Base-by-base conservation (phyloP, 768 basidiomycete species). In the Tricholoma sp. region DNA sequence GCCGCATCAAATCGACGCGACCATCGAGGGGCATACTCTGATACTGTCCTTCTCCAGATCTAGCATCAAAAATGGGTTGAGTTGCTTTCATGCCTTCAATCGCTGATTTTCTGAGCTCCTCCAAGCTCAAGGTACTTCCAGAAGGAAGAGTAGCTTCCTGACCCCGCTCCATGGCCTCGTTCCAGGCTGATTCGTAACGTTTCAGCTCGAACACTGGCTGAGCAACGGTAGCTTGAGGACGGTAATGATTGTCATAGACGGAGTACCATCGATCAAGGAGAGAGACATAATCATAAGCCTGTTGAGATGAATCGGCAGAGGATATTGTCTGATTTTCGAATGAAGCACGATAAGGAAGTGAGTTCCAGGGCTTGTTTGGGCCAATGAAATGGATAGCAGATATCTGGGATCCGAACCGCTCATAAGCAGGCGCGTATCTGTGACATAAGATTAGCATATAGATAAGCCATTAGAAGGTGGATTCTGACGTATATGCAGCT, bases 401-500 rank as follows among this genome's bases (percentile, higher is more conserved):
- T 69, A 95, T 95, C 63, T 88, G 80, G 44, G 89, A 83, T 33
- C 94, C 94, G 66, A 89, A 98, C 39, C 95, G 89, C 68, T 89
- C 86, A 70, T 97, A 98, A 11, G 97, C 97, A 56, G 97, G 97
- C 5, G 94, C 94, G 74, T 98, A 99, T 52, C 92, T 95, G 64
- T 57, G 42, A 61, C 64, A 62, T 55, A 54, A 50, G 32, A 61
- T 64, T 61, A 69, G 37, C 13, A 53, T 33, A 37, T n/a, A 67
- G 56, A 61, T 60, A 48, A 64, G 59, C 65, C 59, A 54, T 44
- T 66, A 61, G 31, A 61, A 63, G 47, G 56, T 24, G 44, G 54
- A 59, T 33, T 83, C 91, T 78, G 66, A 95, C 89, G 92, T 94
- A 76, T 98, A 98, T 53, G 88, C 93, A 57, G 96, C 94, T 12